Base-by-base conservation (phyloP, 2,329 filamentous ascomycete genomes). In the Talaromyces rugulosus region DNA sequence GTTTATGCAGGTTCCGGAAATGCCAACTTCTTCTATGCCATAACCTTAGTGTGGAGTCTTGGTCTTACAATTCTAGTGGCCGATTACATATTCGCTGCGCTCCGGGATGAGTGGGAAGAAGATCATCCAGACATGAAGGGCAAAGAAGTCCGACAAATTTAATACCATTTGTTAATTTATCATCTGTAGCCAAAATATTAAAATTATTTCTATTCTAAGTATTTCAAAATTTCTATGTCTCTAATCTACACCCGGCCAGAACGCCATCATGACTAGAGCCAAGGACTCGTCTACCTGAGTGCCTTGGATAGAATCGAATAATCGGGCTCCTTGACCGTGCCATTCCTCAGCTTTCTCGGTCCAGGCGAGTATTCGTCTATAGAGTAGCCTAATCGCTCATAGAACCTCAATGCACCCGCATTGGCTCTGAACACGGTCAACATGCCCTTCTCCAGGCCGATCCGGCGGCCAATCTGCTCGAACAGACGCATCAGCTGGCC, bases 11-110 rank as follows among this genome's bases (percentile, higher is more conserved):
- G 95, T 56, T 96, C 92, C 61, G 95, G 95, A 31, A 99, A 99
- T 71, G 95, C 95, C 63, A 99, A 99, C 75, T 99, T 99, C 80
- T 99, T 99, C 79, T 99, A 99, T 73, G 95, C 95, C 66, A 98
- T 99, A 70, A 99, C 95, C 0, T 80, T 99, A n/a, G 95, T 99
- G 0, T 99, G 95, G 95, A 96, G 92, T 72, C 76, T 99, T 28
- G 95, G 92, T 0, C 83, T 96, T 68, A 93, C 92, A 42, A 82
- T 99, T 65, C 80, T 99, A 33, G 85, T 98, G 6, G 92, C 91
- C 11, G 95, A 99, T 73, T 83, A 92, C 59, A 82, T 96, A 2
- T 98, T 96, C 77, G 92, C 95, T 0, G 87, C 93, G 5, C 80
- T 99, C 64, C 82, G 95, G 63, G 95, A 99, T 70, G 95, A 99